A percentile compares a stretch with the other conserved stretches of the same genome.
Evolutionary conservation across 2,329 filamentous ascomycete species (phyloP).

Genomic region (Hansfordia pulvinata): DNA sequence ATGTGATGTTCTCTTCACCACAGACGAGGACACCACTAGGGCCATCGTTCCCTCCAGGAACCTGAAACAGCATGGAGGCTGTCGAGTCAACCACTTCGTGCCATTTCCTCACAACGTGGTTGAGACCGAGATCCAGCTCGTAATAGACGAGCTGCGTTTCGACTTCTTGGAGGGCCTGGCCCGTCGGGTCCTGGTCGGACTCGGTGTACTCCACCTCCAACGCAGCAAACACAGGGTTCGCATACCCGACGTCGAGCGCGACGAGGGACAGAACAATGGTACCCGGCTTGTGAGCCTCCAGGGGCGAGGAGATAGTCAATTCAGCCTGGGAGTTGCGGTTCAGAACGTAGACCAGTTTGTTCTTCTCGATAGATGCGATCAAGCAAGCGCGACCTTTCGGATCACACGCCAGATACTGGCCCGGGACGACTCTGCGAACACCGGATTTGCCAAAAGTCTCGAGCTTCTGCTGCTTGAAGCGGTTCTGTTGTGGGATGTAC

Average conservation of each 20-base stretch:
- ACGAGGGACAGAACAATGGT: slow-evolving; percentile 81
- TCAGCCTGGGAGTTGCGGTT: slow-evolving; percentile 92
- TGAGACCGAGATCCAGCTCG: slow-evolving; percentile 89
- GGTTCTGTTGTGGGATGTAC: slow-evolving; percentile 75
- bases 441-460: slow-evolving; percentile 99
- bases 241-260: slow-evolving; percentile 87
- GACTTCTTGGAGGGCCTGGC: slow-evolving; percentile 64
- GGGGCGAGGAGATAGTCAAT: slow-evolving; percentile 89
- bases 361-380: slow-evolving; percentile 92
- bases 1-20: slow-evolving; percentile 87
- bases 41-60: slow-evolving; percentile 85
- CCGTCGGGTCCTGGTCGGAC: slow-evolving; percentile 79
- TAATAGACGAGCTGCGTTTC: slow-evolving; percentile 95
- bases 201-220: slow-evolving; percentile 90
- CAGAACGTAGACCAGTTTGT: slow-evolving; percentile 97
- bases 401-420: slow-evolving; percentile 90
- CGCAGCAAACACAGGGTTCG: slow-evolving; percentile 91
- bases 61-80: slow-evolving; percentile 82
- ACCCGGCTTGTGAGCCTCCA: slow-evolving; percentile 90
- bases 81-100: slow-evolving; percentile 84
- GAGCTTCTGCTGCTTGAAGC: slow-evolving; percentile 78
- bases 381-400: slow-evolving; percentile 92
- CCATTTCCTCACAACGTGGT: slow-evolving; percentile 96
- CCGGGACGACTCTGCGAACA: slow-evolving; percentile 81
- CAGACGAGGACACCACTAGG: slow-evolving; percentile 94